These are phyloP conservation scores for Podospora tetraspora DNA, from an alignment of 495 filamentous ascomycete genomes.

Conservation along the genomic window DNA sequence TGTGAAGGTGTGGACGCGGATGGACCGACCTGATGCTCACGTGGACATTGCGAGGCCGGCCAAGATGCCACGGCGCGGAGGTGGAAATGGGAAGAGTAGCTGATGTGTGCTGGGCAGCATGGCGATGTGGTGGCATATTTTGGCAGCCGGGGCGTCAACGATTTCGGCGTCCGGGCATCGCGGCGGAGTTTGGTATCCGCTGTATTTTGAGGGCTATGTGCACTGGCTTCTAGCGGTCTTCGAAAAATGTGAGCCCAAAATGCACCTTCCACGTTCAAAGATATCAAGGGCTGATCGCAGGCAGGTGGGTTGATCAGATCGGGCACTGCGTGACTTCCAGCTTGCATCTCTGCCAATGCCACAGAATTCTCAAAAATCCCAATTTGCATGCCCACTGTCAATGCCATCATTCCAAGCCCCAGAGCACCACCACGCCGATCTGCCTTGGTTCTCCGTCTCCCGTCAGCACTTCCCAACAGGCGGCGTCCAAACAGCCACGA, in stretches of 20 bases:
- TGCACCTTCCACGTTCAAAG: background rate
- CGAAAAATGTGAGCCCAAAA: background rate
- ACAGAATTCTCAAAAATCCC: background rate
- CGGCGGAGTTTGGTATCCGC: background rate
- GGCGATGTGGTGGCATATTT: no score
- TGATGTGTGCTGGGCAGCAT: no score
- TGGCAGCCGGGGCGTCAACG: no score
- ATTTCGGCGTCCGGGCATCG: background rate
- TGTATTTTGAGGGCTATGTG: background rate
- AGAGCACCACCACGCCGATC: no score
- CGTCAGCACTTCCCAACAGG: background rate
- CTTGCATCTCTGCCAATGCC: background rate
- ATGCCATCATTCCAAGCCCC: no score
- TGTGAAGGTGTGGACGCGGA: conserved; percentile 17
- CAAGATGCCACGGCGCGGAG: no score
- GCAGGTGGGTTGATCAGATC: background rate
- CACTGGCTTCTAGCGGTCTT: background rate
- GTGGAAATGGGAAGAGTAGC: no score
- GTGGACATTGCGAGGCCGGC: no score
- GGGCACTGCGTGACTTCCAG: no score
- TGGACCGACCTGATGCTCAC: no score
- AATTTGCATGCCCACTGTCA: no score
- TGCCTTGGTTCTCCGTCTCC: background rate
- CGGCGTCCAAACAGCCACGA: conserved; percentile 8
- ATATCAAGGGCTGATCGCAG: background rate